Conservation (phyloP, 495 filamentous ascomycete species). For the Chaetomium tenue region DNA sequence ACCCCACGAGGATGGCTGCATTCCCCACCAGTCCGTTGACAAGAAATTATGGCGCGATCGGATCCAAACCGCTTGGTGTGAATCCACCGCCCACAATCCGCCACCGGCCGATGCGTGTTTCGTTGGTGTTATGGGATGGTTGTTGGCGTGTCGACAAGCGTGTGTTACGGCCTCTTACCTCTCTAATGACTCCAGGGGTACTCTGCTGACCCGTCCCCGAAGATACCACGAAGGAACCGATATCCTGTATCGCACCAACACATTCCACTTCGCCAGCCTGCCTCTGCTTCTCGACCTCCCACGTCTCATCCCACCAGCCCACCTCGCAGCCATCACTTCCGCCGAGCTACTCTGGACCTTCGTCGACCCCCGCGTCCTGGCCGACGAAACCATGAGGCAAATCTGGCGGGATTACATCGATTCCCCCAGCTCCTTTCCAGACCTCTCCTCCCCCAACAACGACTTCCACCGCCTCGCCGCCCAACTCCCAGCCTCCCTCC, state of each 20-base stretch:
- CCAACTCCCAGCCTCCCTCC: not conserved
- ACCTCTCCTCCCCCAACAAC: too few species aligned
- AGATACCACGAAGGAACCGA: slow-evolving; percentile 28
- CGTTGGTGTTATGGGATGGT: slow-evolving; percentile 28
- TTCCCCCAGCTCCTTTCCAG: too few species aligned
- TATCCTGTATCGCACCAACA: slow-evolving; percentile 29
- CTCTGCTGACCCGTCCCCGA: not conserved
- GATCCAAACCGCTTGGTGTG: not conserved
- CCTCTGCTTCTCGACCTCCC: slow-evolving; percentile 16
- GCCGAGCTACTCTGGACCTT: slow-evolving; percentile 23
- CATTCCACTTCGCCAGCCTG: slow-evolving; percentile 22
- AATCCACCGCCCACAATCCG: not conserved
- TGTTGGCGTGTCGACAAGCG: slow-evolving; percentile 28
- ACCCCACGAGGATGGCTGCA: slow-evolving; percentile 21
- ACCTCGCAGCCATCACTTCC: slow-evolving; percentile 15
- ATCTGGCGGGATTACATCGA: not conserved
- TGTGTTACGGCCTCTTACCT: slow-evolving; percentile 2
- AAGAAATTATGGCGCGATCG: not conserved
- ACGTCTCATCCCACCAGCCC: slow-evolving; percentile 10
- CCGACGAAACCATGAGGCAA: not conserved
- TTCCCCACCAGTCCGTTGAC: not conserved
- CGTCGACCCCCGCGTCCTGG: not conserved
- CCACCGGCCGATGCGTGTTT: slow-evolving; percentile 2
- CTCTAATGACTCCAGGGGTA: not conserved
- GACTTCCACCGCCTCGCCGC: not conserved